A percentile compares a stretch with the other conserved stretches of the same genome.
phyloP scores from a whole-genome alignment of 73 alveolate genomes.

The Breviolum minutum region DNA sequence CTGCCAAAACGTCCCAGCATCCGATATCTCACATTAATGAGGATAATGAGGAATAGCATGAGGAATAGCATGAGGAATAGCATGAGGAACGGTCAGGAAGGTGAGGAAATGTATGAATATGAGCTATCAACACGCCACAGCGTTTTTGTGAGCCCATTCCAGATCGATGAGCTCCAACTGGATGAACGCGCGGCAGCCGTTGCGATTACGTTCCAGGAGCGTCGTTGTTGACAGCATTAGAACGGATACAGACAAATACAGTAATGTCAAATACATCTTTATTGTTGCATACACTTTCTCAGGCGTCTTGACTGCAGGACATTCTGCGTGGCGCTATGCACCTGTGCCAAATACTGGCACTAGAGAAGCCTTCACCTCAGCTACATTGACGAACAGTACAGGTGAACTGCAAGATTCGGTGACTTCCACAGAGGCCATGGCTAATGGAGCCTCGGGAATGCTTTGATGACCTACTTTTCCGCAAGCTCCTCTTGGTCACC shows the following conservation, averaged over 20 bases:
- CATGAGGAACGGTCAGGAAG: no score
- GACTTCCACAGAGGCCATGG: background rate
- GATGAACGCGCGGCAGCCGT: constrained; percentile 48
- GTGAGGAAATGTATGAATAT: no score
- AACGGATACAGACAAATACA: background rate
- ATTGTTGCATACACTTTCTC: background rate
- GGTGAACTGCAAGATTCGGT: background rate
- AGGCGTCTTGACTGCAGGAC: background rate
- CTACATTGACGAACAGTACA: background rate
- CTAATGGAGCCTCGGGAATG: constrained; percentile 42
- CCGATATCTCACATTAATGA: no score
- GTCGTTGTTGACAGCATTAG: background rate
- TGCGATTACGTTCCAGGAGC: constrained; percentile 34
- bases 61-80: no score
- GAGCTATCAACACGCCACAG: no score
- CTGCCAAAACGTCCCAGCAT: background rate
- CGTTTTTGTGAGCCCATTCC: background rate
- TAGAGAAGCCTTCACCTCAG: background rate
- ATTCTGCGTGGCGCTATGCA: background rate
- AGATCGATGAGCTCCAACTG: constrained; percentile 7
- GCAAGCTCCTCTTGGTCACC: constrained; percentile 41
- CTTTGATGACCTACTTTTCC: constrained; percentile 14
- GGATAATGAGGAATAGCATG: no score
- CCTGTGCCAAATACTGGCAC: background rate
- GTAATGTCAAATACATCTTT: background rate